phyloP scores from a whole-genome alignment of 768 basidiomycete genomes.

The Leccinellum luteum region DNA sequence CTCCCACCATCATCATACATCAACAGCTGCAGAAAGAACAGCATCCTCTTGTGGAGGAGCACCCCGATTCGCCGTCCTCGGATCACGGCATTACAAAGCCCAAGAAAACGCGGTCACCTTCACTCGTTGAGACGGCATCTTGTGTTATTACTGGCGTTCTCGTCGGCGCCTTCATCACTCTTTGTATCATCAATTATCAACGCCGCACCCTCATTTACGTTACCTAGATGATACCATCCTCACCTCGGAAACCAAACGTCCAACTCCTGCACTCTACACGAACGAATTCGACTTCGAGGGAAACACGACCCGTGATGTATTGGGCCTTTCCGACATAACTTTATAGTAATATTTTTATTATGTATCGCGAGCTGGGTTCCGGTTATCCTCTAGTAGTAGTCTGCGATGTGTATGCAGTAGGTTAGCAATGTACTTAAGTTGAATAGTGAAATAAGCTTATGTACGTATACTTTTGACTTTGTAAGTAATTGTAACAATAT shows the following conservation, averaged over 20 bases:
- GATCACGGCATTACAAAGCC: slow-evolving; percentile 12
- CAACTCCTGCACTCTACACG: background rate
- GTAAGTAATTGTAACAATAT: background rate
- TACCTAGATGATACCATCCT: slow-evolving; percentile 18
- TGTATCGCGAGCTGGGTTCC: slow-evolving; percentile 10
- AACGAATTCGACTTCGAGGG: background rate
- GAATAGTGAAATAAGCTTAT: background rate
- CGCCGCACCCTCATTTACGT: slow-evolving; percentile 44
- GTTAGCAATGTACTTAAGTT: background rate
- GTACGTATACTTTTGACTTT: background rate
- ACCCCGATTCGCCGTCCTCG: slow-evolving; percentile 7
- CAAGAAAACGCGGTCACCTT: slow-evolving; percentile 21
- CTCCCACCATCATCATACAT: slow-evolving; percentile 29
- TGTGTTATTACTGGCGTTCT: slow-evolving; percentile 58
- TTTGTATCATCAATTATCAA: slow-evolving; percentile 48
- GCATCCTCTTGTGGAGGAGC: slow-evolving; percentile 10
- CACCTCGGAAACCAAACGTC: background rate
- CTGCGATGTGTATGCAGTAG: slow-evolving; percentile 1
- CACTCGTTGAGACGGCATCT: slow-evolving; percentile 38
- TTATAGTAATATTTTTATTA: slow-evolving; percentile 31
- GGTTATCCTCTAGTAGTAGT: background rate
- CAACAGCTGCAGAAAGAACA: slow-evolving; percentile 20
- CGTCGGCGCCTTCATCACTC: slow-evolving; percentile 53
- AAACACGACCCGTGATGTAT: slow-evolving; percentile 19
- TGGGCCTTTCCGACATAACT: slow-evolving; percentile 16